These are phyloP conservation scores for Fusarium sp. DNA, from an alignment of 2,329 filamentous ascomycete species.

Conservation along the genomic window DNA sequence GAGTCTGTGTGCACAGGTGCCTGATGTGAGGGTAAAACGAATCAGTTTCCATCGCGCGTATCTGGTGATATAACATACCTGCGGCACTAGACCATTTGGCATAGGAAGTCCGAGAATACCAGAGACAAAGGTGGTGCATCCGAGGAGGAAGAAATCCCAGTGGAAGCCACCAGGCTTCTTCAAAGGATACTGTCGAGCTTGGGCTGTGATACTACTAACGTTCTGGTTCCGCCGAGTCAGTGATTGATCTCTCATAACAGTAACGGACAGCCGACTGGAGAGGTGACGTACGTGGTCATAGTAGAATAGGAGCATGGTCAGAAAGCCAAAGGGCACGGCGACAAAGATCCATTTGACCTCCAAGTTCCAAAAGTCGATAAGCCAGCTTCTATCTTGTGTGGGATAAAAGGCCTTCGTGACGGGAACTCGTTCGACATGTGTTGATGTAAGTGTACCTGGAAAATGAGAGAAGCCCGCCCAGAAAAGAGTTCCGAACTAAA, in stretches of 20 bases:
- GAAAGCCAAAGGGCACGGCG: background rate
- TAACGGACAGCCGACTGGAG: accelerated
- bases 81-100: slow-evolving; percentile 1
- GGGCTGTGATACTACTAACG: slow-evolving; percentile 10
- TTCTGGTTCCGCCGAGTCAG: background rate
- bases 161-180: slow-evolving; percentile 14
- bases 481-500: background rate
- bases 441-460: background rate
- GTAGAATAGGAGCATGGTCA: slow-evolving; percentile 14
- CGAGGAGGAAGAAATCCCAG: slow-evolving; percentile 9
- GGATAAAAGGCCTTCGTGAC: background rate
- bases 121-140: slow-evolving; percentile 8
- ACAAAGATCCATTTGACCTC: slow-evolving; percentile 3
- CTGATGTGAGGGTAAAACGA: background rate
- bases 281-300: slow-evolving; percentile 4
- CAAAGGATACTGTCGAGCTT: slow-evolving; percentile 2
- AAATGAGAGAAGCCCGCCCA: slow-evolving; percentile 15
- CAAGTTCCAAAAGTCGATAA: slow-evolving; percentile 12
- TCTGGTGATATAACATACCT: background rate
- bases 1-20: slow-evolving; percentile 10
- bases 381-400: background rate
- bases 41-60: accelerated
- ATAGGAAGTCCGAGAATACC: slow-evolving; percentile 8
- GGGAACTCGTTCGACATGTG: slow-evolving; percentile 1
- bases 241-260: accelerated